Base-by-base conservation (phyloP, 352 stramenopile species). In the Phytophthora quininea region DNA sequence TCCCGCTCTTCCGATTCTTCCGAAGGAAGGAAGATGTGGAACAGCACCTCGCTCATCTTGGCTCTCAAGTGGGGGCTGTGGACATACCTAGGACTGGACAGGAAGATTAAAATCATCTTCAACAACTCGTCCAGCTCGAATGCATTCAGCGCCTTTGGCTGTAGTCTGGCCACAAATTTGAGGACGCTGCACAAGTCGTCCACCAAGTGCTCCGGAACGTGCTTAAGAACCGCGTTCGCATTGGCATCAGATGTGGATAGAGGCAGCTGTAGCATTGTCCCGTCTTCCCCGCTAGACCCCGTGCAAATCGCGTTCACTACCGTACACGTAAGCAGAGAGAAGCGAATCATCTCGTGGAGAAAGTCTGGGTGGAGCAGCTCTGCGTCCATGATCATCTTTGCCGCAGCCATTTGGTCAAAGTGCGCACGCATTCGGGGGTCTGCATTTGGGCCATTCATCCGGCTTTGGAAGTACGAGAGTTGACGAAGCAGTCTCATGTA, bases 31-130 rank as follows among this genome's bases (percentile, higher is more conserved):
- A 98, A 99, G 43, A 98, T 82, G 59, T 98, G 87, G 71, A 98
- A 98, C 24, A 99, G 70, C 4, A 98, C 86, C 77, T 99, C 93
- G 15, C 95, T 98, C 64, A 99, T 94, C 58, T 98, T 98, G 19
- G 97, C 97, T 31, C 97, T 90, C 37, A 99, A 73, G 72, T 99
- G 94, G 40, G 91, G 93, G 50, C 86, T 96, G 45, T 91, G 80
- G 15, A 98, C 86, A 47, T 93, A 90, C 54, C 76, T 71, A 1
- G 92, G 90, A 27, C 89, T 93, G 3, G 93, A 97, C 38, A 99
- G 69, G 46, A 98, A 91, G 40, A 96, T 87, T 6, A 98, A 80
- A 32, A 97, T 91, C 74, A 98, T 92, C 29, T 79, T 80, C 46
- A 98, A 90, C 8, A 98, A 70, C 35, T 97, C 86, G 35, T 95